Conservation (phyloP, 2,329 filamentous ascomycete species). For the Pseudocercospora pini-densiflorae region DNA sequence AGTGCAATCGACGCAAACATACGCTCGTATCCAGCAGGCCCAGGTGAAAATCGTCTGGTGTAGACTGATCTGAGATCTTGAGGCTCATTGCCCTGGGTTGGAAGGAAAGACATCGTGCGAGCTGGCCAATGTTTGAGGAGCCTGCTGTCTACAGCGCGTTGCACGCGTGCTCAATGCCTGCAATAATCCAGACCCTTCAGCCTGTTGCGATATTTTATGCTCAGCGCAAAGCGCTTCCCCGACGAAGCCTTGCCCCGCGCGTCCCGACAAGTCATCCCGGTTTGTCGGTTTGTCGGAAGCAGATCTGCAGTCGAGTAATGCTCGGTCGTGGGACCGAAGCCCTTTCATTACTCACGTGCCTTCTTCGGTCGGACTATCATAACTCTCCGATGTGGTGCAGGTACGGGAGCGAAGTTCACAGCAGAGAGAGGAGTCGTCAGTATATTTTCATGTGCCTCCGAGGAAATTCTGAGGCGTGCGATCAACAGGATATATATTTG, state of each 20-base stretch:
- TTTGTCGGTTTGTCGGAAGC: neutral
- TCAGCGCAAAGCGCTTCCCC: constrained; percentile 3
- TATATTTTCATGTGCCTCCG: neutral
- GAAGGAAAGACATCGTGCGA: neutral
- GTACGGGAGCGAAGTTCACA: neutral
- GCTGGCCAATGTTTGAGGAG: constrained; percentile 1
- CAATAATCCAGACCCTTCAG: neutral
- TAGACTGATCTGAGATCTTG: neutral
- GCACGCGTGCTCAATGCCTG: neutral
- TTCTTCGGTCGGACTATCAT: neutral
- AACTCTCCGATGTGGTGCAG: neutral
- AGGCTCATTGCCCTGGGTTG: neutral
- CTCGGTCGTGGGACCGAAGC: too few species aligned
- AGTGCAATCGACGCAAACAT: constrained; percentile 1
- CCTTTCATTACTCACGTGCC: neutral
- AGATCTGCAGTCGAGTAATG: neutral
- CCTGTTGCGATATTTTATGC: neutral
- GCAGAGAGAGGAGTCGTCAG: neutral
- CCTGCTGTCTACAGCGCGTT: neutral
- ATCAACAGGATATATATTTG: constrained; percentile 1
- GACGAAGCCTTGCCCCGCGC: constrained; percentile 1
- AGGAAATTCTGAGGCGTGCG: neutral
- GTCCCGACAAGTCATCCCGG: neutral
- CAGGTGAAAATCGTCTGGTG: neutral
- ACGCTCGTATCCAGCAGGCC: neutral